Evolutionary conservation across 1,139 yeast species (phyloP), one percentile per base, ranked within the genome.

Genomic region (Yamadazyma sp.): DNA sequence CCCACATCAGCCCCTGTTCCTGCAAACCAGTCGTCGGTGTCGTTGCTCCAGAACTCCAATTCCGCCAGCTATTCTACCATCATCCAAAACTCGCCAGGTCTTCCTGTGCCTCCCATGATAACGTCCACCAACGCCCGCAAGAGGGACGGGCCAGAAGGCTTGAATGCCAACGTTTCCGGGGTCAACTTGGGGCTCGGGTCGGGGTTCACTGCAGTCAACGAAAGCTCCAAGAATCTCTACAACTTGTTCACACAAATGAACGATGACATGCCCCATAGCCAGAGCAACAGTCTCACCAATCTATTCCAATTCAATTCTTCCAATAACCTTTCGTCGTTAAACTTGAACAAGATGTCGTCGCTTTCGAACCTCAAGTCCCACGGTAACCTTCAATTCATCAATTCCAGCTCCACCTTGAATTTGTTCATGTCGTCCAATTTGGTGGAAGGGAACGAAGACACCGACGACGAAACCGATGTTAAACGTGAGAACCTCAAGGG

Each of bases 231-330:
- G 40, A 58, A 56, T 38, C 42, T 58, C 17, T 55, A 59, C 48
- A 61, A 60, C 40, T 48, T 63, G 36, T 64, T 64, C 47, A 59
- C 57, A 29, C 65, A 53, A 38, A 58, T 60, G 36, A 57, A 54
- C 39, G 66, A 60, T 38, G 66, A 59, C 34, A 51, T 55, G 17
- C 48, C 54, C 23, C 51, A 45, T 24, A 50, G 50, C 26, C 48
- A 53, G 12, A 47, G 46, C 32, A 58, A 48, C 27, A 60, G 64
- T 44, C 54, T 63, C 42, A 57, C 64, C 23, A 61, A 64, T 44
- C 51, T 64, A 39, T 54, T 62, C 30, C 66, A 58, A 36, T 54
- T 61, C 34, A 55, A 39, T 31, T 33, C 44, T 1, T 33, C 40
- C 12, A 24, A n/a, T 25, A 44, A 42, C 18, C 15, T 29, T 5